Conservation (phyloP, 257 asterid species). For the Gentiana macrophylla region DNA sequence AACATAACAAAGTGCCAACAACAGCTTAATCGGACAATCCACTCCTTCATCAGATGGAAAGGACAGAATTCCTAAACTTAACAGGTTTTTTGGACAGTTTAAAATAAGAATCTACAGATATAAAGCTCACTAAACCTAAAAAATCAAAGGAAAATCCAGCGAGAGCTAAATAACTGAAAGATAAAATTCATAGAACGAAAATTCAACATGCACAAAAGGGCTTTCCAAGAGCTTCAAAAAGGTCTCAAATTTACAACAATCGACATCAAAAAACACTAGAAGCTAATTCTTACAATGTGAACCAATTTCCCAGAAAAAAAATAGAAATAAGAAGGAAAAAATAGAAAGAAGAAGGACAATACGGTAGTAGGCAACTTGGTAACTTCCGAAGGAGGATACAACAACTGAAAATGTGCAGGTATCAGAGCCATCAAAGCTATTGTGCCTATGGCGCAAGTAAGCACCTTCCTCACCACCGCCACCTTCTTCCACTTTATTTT, state of each 20-base stretch:
- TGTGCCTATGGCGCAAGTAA: slow-evolving; percentile 46
- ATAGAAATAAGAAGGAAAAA: not conserved
- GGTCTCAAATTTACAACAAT: not conserved
- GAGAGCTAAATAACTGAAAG: not conserved
- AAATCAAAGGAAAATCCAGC: not conserved
- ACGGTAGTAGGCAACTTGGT: slow-evolving; percentile 41
- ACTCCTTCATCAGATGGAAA: no score
- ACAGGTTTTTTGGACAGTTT: no score
- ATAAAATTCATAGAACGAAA: not conserved
- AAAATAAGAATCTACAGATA: not conserved
- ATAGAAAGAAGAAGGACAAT: not conserved
- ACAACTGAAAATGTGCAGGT: slow-evolving; percentile 36
- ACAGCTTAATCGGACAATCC: no score
- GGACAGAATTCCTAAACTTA: no score
- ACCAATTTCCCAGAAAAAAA: not conserved
- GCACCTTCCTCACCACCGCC: slow-evolving; percentile 42
- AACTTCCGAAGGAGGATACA: slow-evolving; percentile 21
- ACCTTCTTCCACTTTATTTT: slow-evolving; percentile 59
- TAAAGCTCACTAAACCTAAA: not conserved
- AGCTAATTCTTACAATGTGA: not conserved
- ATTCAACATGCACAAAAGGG: not conserved
- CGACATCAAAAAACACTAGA: no score
- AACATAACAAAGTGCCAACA: not conserved
- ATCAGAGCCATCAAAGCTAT: slow-evolving; percentile 52
- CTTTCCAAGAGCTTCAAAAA: not conserved